These are phyloP conservation scores for Penicillium mononematosum DNA, from an alignment of 495 filamentous ascomycete species.

Conservation along the genomic window DNA sequence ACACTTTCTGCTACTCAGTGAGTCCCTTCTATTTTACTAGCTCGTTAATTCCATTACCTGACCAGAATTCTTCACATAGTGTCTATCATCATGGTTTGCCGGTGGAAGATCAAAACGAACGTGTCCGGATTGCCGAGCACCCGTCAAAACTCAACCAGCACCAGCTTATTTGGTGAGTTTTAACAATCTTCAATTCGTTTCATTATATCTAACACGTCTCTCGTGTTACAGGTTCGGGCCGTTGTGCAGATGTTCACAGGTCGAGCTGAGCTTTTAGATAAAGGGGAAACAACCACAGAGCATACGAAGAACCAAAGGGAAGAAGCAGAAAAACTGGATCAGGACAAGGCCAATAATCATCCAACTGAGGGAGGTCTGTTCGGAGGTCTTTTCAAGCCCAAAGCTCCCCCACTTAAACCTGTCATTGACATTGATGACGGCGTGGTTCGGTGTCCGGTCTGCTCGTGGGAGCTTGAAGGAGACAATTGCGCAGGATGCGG, in stretches of 20 bases:
- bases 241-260: conserved; percentile 65
- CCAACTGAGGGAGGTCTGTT: conserved; percentile 59
- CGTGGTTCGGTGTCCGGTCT: conserved; percentile 62
- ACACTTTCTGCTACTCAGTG: conserved; percentile 74
- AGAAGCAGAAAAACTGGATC: conserved; percentile 61
- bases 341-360: conserved; percentile 50
- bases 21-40: conserved; percentile 17
- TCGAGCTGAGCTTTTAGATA: conserved; percentile 61
- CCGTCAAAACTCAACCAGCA: conserved; percentile 58
- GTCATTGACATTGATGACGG: conserved; percentile 61
- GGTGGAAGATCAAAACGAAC: conserved; percentile 60
- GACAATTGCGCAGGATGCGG: conserved; percentile 56
- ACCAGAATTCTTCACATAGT: conserved; percentile 42
- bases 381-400: conserved; percentile 57
- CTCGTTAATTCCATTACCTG: neutral
- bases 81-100: conserved; percentile 64
- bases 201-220: conserved; percentile 15
- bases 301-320: conserved; percentile 58
- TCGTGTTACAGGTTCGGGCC: conserved; percentile 56
- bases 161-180: conserved; percentile 66
- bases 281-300: conserved; percentile 61
- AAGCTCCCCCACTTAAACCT: conserved; percentile 25
- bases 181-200: neutral
- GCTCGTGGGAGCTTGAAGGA: conserved; percentile 62
- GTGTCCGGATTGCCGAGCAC: conserved; percentile 68